These are phyloP conservation scores for Paraconiothyrium brasiliense DNA, from an alignment of 2,329 filamentous ascomycete genomes.

Conservation along the genomic window DNA sequence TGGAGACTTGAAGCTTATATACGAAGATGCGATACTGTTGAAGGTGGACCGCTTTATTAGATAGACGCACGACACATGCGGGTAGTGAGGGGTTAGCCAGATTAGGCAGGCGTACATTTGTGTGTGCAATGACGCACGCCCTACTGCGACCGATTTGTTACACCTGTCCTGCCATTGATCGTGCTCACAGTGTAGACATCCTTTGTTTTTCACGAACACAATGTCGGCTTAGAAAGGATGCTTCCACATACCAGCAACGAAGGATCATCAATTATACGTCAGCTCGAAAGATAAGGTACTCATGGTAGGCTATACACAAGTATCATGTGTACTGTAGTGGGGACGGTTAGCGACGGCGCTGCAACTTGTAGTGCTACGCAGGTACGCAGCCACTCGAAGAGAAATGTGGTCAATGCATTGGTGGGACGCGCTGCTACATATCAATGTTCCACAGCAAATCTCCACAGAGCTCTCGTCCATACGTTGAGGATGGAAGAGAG, in stretches of 20 bases:
- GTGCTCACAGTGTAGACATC: too few species aligned
- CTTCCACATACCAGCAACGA: background rate
- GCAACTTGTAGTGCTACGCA: background rate
- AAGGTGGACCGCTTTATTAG: background rate
- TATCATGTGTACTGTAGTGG: background rate
- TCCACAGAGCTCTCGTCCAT: too few species aligned
- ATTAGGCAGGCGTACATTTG: conserved; percentile 19
- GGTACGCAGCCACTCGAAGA: background rate
- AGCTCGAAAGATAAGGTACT: background rate
- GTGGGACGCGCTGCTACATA: too few species aligned
- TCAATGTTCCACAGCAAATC: too few species aligned
- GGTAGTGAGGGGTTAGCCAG: conserved; percentile 18
- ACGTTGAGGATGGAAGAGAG: too few species aligned
- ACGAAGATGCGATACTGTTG: background rate
- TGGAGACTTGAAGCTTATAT: background rate
- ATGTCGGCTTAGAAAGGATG: too few species aligned
- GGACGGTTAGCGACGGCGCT: background rate
- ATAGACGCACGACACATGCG: conserved; percentile 16
- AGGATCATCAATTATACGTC: background rate
- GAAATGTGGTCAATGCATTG: too few species aligned
- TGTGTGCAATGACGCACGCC: background rate
- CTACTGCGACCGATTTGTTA: background rate
- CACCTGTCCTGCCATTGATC: too few species aligned
- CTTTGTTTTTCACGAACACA: too few species aligned
- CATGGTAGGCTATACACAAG: background rate